Evolutionary conservation across 768 basidiomycete genomes (phyloP).

Genomic region (Termitomyces sp.): DNA sequence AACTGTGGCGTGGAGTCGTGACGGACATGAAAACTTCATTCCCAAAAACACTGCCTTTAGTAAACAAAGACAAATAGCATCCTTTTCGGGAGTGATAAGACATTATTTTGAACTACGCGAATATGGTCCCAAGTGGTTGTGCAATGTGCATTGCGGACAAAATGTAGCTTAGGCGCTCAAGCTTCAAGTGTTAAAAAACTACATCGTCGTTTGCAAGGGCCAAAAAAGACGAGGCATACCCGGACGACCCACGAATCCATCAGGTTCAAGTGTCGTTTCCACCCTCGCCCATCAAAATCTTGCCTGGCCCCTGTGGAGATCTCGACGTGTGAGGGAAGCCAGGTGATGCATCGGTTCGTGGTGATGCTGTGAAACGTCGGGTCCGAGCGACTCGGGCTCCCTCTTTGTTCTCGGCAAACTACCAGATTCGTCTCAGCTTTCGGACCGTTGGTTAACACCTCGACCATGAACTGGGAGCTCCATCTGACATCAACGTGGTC

Average conservation of each 20-base stretch:
- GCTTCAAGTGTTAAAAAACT: no score
- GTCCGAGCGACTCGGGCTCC: slow-evolving; percentile 9
- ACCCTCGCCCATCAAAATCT: slow-evolving; percentile 5
- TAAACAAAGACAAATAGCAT: slow-evolving; percentile 11
- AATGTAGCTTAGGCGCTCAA: not conserved
- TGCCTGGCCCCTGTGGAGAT: slow-evolving; percentile 4
- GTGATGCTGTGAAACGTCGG: slow-evolving; percentile 2
- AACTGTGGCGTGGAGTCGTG: slow-evolving; percentile 22
- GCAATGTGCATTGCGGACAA: no score
- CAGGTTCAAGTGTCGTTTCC: slow-evolving; percentile 10
- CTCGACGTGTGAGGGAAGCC: slow-evolving; percentile 7
- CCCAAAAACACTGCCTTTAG: slow-evolving; percentile 5
- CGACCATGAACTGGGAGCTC: not conserved
- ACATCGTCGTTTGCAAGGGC: not conserved
- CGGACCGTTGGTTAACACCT: not conserved
- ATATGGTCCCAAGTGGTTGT: slow-evolving; percentile 1
- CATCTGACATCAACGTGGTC: not conserved
- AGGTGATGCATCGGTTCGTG: not conserved
- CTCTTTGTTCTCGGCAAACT: slow-evolving; percentile 3
- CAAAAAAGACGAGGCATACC: not conserved
- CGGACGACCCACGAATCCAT: slow-evolving; percentile 9
- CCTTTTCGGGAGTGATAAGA: slow-evolving; percentile 3
- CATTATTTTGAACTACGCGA: slow-evolving; percentile 21
- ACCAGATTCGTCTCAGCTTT: not conserved
- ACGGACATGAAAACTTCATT: slow-evolving; percentile 5